phyloP scores from a whole-genome alignment of 1,284 basidiomycete species.

The Sanghuangporus sanghuang region DNA sequence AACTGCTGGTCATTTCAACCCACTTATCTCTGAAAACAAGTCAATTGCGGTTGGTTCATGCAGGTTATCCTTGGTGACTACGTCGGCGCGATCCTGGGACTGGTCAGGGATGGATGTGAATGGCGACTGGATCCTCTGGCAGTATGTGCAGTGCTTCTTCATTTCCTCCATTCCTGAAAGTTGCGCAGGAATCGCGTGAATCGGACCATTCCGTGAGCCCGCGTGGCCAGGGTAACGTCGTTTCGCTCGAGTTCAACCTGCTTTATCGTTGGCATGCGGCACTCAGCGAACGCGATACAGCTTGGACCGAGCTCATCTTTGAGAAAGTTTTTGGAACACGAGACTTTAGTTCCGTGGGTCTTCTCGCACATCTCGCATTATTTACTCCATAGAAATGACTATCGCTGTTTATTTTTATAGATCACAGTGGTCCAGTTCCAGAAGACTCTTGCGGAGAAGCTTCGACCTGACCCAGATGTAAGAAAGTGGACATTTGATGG shows the following conservation, averaged over 20 bases:
- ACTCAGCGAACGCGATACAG: constrained; percentile 51
- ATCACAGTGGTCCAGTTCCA: constrained; percentile 40
- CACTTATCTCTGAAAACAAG: constrained; percentile 12
- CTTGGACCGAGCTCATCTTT: constrained; percentile 55
- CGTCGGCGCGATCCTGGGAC: constrained; percentile 67
- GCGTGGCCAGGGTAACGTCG: constrained; percentile 26
- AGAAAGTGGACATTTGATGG: constrained; percentile 50
- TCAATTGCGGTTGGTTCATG: constrained; percentile 74
- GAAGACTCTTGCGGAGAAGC: constrained; percentile 19
- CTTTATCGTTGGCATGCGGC: constrained; percentile 79
- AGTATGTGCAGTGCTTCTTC: constrained; percentile 15
- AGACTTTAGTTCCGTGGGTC: constrained; percentile 34
- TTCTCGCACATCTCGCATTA: neutral
- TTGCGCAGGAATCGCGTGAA: constrained; percentile 10
- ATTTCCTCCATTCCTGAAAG: neutral
- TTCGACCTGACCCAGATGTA: constrained; percentile 35
- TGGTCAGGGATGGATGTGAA: constrained; percentile 60
- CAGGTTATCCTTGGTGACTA: constrained; percentile 65
- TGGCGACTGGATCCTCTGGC: constrained; percentile 57
- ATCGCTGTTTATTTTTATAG: constrained; percentile 25
- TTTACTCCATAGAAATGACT: neutral
- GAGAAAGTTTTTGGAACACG: constrained; percentile 36
- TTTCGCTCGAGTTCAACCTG: constrained; percentile 64
- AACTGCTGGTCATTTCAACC: neutral
- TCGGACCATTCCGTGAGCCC: constrained; percentile 19